Conservation (phyloP, 139 green algal genomes). For the Coelastrella sp. region DNA sequence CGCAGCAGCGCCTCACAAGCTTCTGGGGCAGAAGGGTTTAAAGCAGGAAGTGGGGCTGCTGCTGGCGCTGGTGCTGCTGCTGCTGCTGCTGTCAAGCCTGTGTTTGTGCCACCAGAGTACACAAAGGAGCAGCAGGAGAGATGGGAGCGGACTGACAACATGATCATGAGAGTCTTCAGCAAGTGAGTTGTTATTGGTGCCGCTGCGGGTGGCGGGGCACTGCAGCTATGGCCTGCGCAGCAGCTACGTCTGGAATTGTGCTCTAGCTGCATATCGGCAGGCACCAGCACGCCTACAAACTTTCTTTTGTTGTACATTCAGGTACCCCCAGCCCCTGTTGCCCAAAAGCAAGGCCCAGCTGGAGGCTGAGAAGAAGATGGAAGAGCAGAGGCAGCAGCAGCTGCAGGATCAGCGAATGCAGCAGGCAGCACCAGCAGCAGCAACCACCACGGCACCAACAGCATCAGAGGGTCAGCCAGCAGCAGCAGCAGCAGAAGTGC, state of each 20-base stretch:
- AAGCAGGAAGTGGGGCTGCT: not conserved
- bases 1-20: not conserved
- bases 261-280: too few species aligned
- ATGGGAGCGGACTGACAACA: constrained; percentile 47
- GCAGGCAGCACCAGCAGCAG: not conserved
- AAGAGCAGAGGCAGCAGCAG: constrained; percentile 1
- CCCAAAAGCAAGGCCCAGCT: not conserved
- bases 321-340: constrained; percentile 16
- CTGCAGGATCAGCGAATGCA: constrained; percentile 8
- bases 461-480: not conserved
- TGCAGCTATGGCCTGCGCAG: too few species aligned
- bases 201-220: too few species aligned
- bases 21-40: not conserved
- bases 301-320: not conserved
- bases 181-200: constrained; percentile 21
- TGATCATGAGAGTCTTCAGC: constrained; percentile 56
- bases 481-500: not conserved
- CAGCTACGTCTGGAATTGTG: too few species aligned
- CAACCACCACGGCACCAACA: not conserved
- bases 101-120: constrained; percentile 29
- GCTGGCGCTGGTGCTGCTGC: not conserved
- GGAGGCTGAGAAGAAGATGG: not conserved
- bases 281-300: too few species aligned
- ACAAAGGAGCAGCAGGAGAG: constrained; percentile 33
- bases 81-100: constrained; percentile 24